Percentiles rank a stretch among this genome's conserved stretches.
These are phyloP conservation scores for Sugiyamaella boreocaroliniensis DNA, from an alignment of 805 yeast genomes.

Conservation along the genomic window DNA sequence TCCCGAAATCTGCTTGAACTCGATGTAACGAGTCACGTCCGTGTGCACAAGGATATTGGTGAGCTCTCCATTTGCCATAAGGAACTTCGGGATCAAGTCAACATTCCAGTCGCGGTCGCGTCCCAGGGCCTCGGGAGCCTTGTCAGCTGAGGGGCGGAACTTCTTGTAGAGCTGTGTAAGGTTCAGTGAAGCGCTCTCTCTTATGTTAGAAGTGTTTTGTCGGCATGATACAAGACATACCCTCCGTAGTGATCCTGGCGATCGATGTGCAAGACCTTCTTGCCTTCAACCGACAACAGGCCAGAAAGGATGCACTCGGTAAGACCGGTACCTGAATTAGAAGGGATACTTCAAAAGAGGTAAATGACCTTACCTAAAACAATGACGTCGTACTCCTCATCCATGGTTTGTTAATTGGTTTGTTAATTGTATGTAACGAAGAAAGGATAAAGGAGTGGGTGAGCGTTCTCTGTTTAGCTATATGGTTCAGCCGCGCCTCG, in stretches of 20 bases:
- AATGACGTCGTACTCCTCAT: constrained; percentile 93
- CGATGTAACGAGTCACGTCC: constrained; percentile 90
- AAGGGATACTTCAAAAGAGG: not conserved
- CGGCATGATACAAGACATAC: constrained; percentile 2
- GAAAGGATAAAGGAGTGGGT: not conserved
- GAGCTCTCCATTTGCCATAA: constrained; percentile 96
- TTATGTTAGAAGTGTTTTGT: not conserved
- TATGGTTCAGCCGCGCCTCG: not conserved
- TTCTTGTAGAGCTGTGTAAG: constrained; percentile 58
- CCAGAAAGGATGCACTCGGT: constrained; percentile 96
- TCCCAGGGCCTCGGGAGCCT: constrained; percentile 61
- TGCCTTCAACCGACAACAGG: constrained; percentile 91
- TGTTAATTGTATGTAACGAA: not conserved
- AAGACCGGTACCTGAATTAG: constrained; percentile 46
- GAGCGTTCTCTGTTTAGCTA: not conserved
- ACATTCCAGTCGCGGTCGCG: constrained; percentile 97
- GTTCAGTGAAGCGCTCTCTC: constrained; percentile 33
- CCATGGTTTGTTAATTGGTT: no score
- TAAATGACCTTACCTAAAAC: constrained; percentile 59
- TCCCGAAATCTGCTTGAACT: constrained; percentile 94
- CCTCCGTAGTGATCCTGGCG: constrained; percentile 96
- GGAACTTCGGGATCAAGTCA: constrained; percentile 90
- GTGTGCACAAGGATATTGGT: constrained; percentile 94
- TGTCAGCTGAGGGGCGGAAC: constrained; percentile 70
- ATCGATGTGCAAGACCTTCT: constrained; percentile 93